Evolutionary conservation across 106 monocot genomes (phyloP).

Genomic region (Xerophyta viscosa): DNA sequence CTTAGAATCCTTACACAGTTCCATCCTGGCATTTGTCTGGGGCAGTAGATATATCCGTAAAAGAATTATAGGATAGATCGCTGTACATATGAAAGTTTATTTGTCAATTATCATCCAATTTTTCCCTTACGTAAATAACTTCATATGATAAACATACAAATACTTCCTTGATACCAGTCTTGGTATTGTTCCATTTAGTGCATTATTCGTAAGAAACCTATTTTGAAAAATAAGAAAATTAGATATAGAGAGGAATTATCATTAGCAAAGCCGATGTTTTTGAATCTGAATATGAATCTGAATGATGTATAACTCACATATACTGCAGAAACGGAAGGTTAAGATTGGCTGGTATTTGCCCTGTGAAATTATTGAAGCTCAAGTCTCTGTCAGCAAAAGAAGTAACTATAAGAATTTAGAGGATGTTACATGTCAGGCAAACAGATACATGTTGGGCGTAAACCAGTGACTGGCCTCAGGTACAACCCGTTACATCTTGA

Average conservation of each 20-base stretch:
- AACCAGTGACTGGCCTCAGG: too few relatives aligned
- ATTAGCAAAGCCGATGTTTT: too few relatives aligned
- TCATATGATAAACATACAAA: too few relatives aligned
- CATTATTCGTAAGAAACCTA: constrained; percentile 77
- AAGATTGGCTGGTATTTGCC: constrained; percentile 30
- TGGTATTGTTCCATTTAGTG: constrained; percentile 61
- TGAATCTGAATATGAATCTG: not conserved
- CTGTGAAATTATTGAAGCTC: constrained; percentile 52
- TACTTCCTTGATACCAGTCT: constrained; percentile 41
- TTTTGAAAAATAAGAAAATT: not conserved
- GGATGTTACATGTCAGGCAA: too few relatives aligned
- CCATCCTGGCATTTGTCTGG: constrained; percentile 30
- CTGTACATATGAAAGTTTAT: too few relatives aligned
- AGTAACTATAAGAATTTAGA: too few relatives aligned
- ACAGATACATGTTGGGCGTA: too few relatives aligned
- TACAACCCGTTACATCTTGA: too few relatives aligned
- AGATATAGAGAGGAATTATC: too few relatives aligned
- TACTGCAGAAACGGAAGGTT: constrained; percentile 31
- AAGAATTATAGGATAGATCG: constrained; percentile 69
- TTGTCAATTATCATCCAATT: too few relatives aligned
- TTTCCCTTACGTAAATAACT: too few relatives aligned
- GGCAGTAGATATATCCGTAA: constrained; percentile 24
- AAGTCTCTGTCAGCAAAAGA: constrained; percentile 62
- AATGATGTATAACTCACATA: not conserved
- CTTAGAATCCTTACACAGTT: constrained; percentile 28